Evolutionary conservation across 208 protist genomes (phyloP).

Genomic region (Naegleria gruberi): DNA sequence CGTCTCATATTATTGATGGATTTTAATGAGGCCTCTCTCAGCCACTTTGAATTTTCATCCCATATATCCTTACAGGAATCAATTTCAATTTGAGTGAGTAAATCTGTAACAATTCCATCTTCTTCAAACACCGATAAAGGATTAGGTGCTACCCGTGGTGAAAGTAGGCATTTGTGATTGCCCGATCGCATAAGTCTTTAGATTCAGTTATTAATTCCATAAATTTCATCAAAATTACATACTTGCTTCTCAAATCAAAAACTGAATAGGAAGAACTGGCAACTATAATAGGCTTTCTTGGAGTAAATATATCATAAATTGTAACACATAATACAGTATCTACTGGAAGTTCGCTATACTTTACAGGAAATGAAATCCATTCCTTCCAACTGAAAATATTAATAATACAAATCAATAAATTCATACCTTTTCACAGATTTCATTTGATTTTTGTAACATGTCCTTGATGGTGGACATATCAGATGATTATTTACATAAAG

Average conservation of each 20-base stretch:
- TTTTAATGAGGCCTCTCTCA: background rate
- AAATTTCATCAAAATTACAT: background rate
- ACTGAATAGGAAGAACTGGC: background rate
- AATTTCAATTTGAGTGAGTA: background rate
- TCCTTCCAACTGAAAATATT: background rate
- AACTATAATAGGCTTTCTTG: background rate
- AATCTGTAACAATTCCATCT: background rate
- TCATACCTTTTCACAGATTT: background rate
- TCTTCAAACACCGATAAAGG: background rate
- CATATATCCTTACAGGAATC: background rate
- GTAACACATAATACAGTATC: background rate
- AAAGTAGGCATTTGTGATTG: background rate
- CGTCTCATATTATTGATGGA: background rate
- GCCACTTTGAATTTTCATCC: background rate
- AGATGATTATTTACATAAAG: background rate
- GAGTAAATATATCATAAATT: background rate
- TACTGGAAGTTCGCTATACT: background rate
- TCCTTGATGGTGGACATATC: background rate
- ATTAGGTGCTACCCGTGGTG: background rate
- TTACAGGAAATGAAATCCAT: conserved; percentile 4
- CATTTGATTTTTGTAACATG: background rate
- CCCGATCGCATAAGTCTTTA: background rate
- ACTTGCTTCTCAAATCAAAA: background rate
- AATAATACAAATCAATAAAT: no score
- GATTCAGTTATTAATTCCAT: background rate